Percentiles rank a stretch among this genome's conserved stretches.
phyloP scores from a whole-genome alignment of 2,329 filamentous ascomycete genomes.

The Scytalidium lignicola region DNA sequence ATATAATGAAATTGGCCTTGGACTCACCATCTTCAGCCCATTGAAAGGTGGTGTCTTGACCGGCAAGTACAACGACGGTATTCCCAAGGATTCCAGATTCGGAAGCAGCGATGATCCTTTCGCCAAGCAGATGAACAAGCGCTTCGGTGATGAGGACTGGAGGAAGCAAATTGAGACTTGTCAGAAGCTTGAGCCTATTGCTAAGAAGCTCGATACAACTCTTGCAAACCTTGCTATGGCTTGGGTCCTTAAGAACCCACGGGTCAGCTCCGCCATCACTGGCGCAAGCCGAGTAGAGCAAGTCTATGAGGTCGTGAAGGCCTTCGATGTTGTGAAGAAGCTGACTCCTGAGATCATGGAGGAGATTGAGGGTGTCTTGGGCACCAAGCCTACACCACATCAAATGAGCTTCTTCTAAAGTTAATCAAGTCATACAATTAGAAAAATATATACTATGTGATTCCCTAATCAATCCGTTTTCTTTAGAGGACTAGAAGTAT shows the following conservation, averaged over 20 bases:
- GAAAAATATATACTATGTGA: background rate
- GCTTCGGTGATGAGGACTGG: constrained; percentile 45
- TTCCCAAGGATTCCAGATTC: constrained; percentile 55
- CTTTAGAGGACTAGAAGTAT: no score
- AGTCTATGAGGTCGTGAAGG: constrained; percentile 54
- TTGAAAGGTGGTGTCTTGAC: constrained; percentile 56
- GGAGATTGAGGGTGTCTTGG: constrained; percentile 54
- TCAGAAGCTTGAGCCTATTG: constrained; percentile 55
- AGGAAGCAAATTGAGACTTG: constrained; percentile 54
- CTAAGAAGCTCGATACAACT: constrained; percentile 55
- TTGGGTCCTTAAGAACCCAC: constrained; percentile 58
- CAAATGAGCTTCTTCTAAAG: background rate
- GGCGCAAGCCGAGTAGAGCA: constrained; percentile 54
- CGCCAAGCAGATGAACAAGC: constrained; percentile 36
- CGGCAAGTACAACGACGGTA: constrained; percentile 62
- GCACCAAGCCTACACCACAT: constrained; percentile 48
- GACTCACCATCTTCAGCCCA: constrained; percentile 59
- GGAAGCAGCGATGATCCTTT: constrained; percentile 48
- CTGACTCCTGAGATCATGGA: constrained; percentile 53
- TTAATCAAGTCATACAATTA: background rate
- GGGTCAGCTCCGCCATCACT: constrained; percentile 57
- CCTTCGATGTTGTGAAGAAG: constrained; percentile 47
- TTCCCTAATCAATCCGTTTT: no score
- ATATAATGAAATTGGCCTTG: constrained; percentile 54
- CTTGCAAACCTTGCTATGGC: constrained; percentile 45